A percentile compares a stretch with the other conserved stretches of the same genome.
Conservation (phyloP, 768 basidiomycete genomes). For the Amanita phalloides region DNA sequence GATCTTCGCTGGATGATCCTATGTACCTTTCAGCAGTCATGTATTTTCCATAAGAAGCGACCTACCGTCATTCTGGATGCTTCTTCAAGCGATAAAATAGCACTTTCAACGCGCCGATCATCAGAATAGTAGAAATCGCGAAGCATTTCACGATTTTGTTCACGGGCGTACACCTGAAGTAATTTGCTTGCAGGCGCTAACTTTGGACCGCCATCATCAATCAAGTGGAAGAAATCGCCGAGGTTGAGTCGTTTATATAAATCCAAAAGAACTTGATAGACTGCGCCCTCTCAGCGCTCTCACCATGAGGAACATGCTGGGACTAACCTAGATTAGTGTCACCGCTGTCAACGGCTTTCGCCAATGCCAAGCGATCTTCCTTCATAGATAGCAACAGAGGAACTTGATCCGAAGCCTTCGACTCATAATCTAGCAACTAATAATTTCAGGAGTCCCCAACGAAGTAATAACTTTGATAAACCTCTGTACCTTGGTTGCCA, state of each 20-base stretch:
- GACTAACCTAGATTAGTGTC: slow-evolving; percentile 84
- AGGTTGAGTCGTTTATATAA: slow-evolving; percentile 74
- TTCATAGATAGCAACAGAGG: slow-evolving; percentile 92
- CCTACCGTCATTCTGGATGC: slow-evolving; percentile 52
- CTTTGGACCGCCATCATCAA: slow-evolving; percentile 79
- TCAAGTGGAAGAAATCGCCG: slow-evolving; percentile 88
- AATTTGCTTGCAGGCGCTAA: slow-evolving; percentile 69
- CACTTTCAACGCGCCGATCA: slow-evolving; percentile 89
- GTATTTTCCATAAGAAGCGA: slow-evolving; percentile 4
- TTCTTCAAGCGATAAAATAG: slow-evolving; percentile 80
- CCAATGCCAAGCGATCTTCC: slow-evolving; percentile 78
- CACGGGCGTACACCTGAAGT: slow-evolving; percentile 82
- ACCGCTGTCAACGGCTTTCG: slow-evolving; percentile 89
- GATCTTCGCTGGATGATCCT: slow-evolving; percentile 71
- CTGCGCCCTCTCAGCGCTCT: slow-evolving; percentile 27
- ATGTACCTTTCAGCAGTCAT: background rate
- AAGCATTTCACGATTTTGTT: slow-evolving; percentile 86
- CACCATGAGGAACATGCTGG: background rate
- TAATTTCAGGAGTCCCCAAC: background rate
- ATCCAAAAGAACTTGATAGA: slow-evolving; percentile 88
- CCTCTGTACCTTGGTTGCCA: slow-evolving; percentile 69
- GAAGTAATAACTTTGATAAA: background rate
- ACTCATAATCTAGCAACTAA: slow-evolving; percentile 87
- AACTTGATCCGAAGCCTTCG: slow-evolving; percentile 83
- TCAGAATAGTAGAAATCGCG: slow-evolving; percentile 98